Evolutionary conservation across 1,139 yeast species (phyloP).

Genomic region (Yamadazyma epiphylla): DNA sequence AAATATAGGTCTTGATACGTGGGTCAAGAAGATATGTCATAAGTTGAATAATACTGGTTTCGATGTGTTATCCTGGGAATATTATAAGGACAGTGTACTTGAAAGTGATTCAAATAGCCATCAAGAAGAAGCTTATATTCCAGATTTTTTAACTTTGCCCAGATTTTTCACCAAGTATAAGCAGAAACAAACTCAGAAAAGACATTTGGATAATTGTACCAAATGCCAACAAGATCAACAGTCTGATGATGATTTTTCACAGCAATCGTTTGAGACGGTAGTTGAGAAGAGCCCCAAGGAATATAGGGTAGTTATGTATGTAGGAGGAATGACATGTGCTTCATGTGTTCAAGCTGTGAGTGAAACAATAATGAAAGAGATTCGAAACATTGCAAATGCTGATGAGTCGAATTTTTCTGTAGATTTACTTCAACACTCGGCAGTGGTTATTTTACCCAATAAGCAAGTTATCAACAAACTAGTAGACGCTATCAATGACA

Average conservation of each 20-base stretch:
- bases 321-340: conserved; percentile 68
- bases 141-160: conserved; percentile 14
- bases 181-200: conserved; percentile 9
- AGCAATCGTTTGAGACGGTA: conserved; percentile 21
- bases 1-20: conserved; percentile 8
- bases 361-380: conserved; percentile 26
- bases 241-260: conserved; percentile 4
- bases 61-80: conserved; percentile 32
- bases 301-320: conserved; percentile 48
- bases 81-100: conserved; percentile 15
- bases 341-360: conserved; percentile 51
- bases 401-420: conserved; percentile 33
- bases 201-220: conserved; percentile 30
- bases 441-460: conserved; percentile 46
- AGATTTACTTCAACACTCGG: conserved; percentile 39
- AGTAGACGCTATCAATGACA: conserved; percentile 42
- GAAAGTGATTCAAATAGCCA: conserved; percentile 9
- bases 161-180: conserved; percentile 8
- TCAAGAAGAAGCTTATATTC: conserved; percentile 3
- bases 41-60: conserved; percentile 27
- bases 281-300: conserved; percentile 26
- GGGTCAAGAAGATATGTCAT: conserved; percentile 21
- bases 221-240: conserved; percentile 20
- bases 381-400: conserved; percentile 2
- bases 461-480: conserved; percentile 52